These are phyloP conservation scores for Ailanthus altissimus DNA, from an alignment of 345 rosid genomes.

Conservation along the genomic window DNA sequence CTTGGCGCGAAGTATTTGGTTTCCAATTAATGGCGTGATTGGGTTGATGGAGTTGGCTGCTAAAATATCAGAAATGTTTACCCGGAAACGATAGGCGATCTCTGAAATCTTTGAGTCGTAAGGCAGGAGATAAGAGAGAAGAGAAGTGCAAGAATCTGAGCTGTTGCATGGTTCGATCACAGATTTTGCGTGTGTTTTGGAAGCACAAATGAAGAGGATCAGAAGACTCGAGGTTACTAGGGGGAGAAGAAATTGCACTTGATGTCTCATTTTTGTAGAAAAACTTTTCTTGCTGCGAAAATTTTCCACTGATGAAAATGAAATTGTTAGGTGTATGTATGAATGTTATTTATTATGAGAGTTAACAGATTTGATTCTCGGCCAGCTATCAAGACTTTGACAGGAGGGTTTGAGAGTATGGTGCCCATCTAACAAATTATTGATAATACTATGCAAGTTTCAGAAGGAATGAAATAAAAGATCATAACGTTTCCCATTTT, in stretches of 20 bases:
- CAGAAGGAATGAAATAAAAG: too few species aligned
- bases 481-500: too few species aligned
- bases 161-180: slow-evolving; percentile 31
- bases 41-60: slow-evolving; percentile 25
- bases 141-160: slow-evolving; percentile 33
- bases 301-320: too few species aligned
- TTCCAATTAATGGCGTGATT: not conserved
- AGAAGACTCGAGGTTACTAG: too few species aligned
- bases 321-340: too few species aligned
- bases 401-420: too few species aligned
- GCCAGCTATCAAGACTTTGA: too few species aligned
- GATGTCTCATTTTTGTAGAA: slow-evolving; percentile 7
- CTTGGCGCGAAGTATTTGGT: slow-evolving; percentile 18
- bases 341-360: too few species aligned
- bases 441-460: too few species aligned
- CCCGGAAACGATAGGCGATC: slow-evolving; percentile 24
- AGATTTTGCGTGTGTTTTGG: slow-evolving; percentile 23
- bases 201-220: not conserved
- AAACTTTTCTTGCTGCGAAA: too few species aligned
- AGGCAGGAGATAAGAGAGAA: slow-evolving; percentile 27
- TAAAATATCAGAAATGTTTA: slow-evolving; percentile 20
- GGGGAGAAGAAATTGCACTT: not conserved
- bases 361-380: too few species aligned
- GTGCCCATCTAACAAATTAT: too few species aligned
- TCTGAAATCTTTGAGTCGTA: slow-evolving; percentile 30